Percentiles rank a stretch among this genome's conserved stretches.
These are phyloP conservation scores for Coemansia sp. DNA, from an alignment of 192 early-diverging fungal genomes.

Conservation along the genomic window DNA sequence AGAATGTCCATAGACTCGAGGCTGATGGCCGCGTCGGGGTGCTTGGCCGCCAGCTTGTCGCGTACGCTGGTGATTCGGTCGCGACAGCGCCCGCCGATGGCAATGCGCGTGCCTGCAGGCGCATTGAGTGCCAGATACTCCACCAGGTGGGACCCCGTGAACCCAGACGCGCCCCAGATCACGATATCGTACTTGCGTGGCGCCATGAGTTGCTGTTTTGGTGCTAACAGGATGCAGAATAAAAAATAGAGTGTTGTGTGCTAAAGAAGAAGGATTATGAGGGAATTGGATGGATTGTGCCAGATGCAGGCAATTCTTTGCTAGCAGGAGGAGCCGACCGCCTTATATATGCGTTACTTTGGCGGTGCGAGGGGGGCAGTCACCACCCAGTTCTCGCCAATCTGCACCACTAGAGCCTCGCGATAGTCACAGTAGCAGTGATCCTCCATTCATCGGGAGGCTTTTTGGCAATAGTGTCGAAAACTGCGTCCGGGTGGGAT, in stretches of 20 bases:
- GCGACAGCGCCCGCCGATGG: constrained; percentile 73
- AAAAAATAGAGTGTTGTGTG: not conserved
- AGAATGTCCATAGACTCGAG: constrained; percentile 55
- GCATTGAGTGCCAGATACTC: constrained; percentile 59
- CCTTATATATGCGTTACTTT: too few relatives aligned
- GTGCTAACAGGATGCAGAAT: not conserved
- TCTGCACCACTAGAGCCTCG: too few relatives aligned
- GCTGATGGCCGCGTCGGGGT: constrained; percentile 11
- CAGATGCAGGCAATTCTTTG: too few relatives aligned
- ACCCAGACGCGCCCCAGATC: constrained; percentile 78
- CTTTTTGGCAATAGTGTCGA: too few relatives aligned
- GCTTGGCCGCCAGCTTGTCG: constrained; percentile 52
- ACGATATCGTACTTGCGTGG: constrained; percentile 56
- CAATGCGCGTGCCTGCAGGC: constrained; percentile 57
- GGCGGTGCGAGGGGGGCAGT: too few relatives aligned
- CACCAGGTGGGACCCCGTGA: constrained; percentile 70
- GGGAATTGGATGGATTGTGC: too few relatives aligned
- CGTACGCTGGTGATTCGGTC: constrained; percentile 62
- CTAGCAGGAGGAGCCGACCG: too few relatives aligned
- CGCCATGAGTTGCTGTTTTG: constrained; percentile 16
- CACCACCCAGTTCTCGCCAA: too few relatives aligned
- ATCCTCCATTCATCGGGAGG: too few relatives aligned
- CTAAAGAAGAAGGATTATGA: too few relatives aligned
- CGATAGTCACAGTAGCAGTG: too few relatives aligned
- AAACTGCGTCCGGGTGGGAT: too few relatives aligned